Evolutionary conservation across 2,329 filamentous ascomycete species (phyloP), one percentile per base, ranked within the genome.

Genomic region (Fusarium sp.): DNA sequence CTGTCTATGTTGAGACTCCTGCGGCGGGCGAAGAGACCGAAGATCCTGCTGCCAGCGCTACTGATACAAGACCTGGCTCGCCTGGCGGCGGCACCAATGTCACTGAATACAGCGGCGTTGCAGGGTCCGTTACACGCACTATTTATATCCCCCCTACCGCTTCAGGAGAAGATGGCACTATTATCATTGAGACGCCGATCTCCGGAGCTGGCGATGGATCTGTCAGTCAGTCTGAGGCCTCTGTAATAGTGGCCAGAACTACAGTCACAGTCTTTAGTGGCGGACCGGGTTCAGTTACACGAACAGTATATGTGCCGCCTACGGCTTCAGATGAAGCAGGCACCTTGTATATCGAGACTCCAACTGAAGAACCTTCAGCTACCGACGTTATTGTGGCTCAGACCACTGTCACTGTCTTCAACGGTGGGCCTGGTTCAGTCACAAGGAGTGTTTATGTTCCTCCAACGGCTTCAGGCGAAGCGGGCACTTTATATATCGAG

Each of bases 181-280:
- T 66, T 11, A 49, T 66, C 4, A 65, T 66, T 5, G 55, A 61
- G 9, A 50, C 46, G 1, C 57, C 62, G 3, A 47, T 50, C 4
- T 20, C 23, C 18, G 44, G 38, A 21, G 7, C 18, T 18, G 35
- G 9, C n/a, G 23, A 18, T n/a, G 33, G 46, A 2, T 50, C 57
- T 8, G 44, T 56, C 24, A 56, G 43, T 13, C 31, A 24, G 13
- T 48, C 46, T 15, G 44, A 29, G 21, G 4, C 9, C 10, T n/a
- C 8, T 37, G 35, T n/a, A 6, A 35, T 54, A 15, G 29, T 21
- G 11, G 52, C 42, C 2, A 16, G 15, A 9, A 58, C 29, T 1
- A 62, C 58, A 1, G 39, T 59, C 3, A 61, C 57, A 6, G 26
- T 58, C 9, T 49, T 41, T 10, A 52, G 58, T 20, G 54, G 44